phyloP scores from a whole-genome alignment of 306 rosid species.

The Sindora glabra region DNA sequence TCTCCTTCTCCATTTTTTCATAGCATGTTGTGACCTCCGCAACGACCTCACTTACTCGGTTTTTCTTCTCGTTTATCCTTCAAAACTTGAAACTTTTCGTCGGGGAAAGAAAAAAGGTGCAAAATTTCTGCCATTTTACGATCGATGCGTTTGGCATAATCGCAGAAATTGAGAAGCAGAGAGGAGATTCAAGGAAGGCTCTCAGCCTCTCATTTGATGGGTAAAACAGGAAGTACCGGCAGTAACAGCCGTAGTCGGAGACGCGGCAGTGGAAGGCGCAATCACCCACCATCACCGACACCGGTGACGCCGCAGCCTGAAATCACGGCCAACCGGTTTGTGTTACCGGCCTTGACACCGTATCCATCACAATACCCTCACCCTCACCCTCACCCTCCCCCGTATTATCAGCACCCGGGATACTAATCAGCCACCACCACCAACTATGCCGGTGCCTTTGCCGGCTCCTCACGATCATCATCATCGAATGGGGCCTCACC shows the following conservation, averaged over 20 bases:
- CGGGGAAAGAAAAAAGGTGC: neutral
- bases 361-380: constrained; percentile 49
- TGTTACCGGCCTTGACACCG: constrained; percentile 51
- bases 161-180: neutral
- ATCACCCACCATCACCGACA: constrained; percentile 51
- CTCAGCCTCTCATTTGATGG: constrained; percentile 36
- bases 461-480: constrained; percentile 14
- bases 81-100: neutral
- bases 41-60: neutral
- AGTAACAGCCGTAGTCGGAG: constrained; percentile 42
- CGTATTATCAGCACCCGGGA: constrained; percentile 25
- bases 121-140: neutral
- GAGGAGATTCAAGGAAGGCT: neutral
- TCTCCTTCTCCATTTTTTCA: neutral
- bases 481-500: neutral
- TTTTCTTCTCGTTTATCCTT: neutral
- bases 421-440: constrained; percentile 23
- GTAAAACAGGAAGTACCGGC: constrained; percentile 57
- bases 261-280: constrained; percentile 32
- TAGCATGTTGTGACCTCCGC: neutral
- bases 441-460: neutral
- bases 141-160: neutral
- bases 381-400: constrained; percentile 15
- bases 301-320: constrained; percentile 67
- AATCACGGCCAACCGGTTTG: constrained; percentile 43